Evolutionary conservation across 225 moss, liverwort and hornwort genomes (phyloP), one percentile per base, ranked within the genome.

Genomic region (Marchantia polymorpha): DNA sequence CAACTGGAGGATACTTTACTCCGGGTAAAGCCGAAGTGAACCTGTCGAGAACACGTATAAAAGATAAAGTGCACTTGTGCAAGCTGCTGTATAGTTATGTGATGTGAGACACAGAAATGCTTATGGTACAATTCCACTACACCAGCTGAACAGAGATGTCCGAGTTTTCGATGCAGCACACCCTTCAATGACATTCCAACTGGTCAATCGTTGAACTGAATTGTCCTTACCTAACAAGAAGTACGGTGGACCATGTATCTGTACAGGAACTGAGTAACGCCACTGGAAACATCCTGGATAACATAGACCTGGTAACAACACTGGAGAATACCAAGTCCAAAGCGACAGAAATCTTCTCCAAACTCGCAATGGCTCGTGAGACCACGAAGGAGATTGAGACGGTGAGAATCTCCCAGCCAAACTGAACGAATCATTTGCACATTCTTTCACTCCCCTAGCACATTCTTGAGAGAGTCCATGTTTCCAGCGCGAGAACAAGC

Each of bases 261-360:
- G 52, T n/a, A 19, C 84, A 96, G 94, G 94, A 96, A 83, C 77
- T 96, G 71, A 96, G 96, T 85, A 90, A 89, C 75, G 94, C 96
- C 56, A 94, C 88, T 0, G 96, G 94, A 82, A 96, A 96, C 60
- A 96, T 96, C 78, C 82, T 96, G 30, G 94, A 96, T 79, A 96
- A 96, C 30, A 86, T 89, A 77, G 96, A 94, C 60, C 75, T 96
- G 51, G 91, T 96, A 73, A 86, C 90, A 56, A 94, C 96, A 30
- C 83, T 96, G 61, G 96, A 96, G 77, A 91, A 88, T 73, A 96
- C 96, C 12, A 96, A 96, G 81, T 67, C 89, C 10, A 96, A 96
- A 78, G 96, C 90, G 7, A 82, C 89, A 10, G 96, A 96, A 64
- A 96, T 96, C 64, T 89, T 92, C 31, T 65, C 81, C 7, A 96